These are phyloP conservation scores for Pterocarpus macrocarpus DNA, from an alignment of 306 rosid genomes.

Conservation along the genomic window DNA sequence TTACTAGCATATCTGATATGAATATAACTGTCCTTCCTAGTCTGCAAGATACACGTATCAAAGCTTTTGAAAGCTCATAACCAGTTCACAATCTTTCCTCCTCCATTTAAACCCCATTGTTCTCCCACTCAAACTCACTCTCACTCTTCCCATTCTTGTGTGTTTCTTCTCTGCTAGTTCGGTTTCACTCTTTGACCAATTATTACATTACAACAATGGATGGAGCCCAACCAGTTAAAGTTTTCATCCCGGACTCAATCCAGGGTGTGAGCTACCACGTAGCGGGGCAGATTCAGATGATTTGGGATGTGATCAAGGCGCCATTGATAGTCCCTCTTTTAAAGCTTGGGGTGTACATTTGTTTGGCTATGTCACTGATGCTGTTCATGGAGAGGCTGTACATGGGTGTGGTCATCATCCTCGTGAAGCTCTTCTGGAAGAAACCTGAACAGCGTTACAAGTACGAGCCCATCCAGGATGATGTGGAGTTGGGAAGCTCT, in stretches of 20 bases:
- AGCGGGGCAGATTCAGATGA: conserved; percentile 60
- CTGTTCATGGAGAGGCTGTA: conserved; percentile 82
- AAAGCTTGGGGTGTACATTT: conserved; percentile 60
- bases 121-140: background rate
- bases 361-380: conserved; percentile 83
- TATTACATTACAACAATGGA: conserved; percentile 48
- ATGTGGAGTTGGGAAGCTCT: conserved; percentile 71
- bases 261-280: conserved; percentile 61
- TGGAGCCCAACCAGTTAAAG: conserved; percentile 44
- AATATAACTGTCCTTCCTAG: background rate
- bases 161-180: background rate
- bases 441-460: conserved; percentile 83
- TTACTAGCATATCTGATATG: background rate
- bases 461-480: conserved; percentile 71
- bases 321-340: conserved; percentile 87
- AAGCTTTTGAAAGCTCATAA: background rate
- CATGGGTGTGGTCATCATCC: conserved; percentile 83
- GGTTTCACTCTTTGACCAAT: background rate
- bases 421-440: conserved; percentile 81
- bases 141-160: background rate
- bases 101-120: background rate
- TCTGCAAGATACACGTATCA: background rate
- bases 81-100: background rate
- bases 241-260: conserved; percentile 62
- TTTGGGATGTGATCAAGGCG: conserved; percentile 77